These are phyloP conservation scores for Cyberlindnera maclurae DNA, from an alignment of 805 yeast genomes.

Conservation along the genomic window DNA sequence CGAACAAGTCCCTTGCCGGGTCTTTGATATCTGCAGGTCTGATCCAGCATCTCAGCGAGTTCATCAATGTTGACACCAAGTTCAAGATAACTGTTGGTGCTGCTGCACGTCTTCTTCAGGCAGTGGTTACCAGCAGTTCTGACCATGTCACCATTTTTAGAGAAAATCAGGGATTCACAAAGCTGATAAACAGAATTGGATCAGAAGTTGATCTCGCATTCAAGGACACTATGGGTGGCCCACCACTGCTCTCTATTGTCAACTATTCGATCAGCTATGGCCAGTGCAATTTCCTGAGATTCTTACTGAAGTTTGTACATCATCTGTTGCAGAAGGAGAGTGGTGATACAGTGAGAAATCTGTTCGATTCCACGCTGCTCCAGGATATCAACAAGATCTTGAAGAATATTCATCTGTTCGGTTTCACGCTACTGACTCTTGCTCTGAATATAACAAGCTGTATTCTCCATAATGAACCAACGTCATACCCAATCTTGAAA, in stretches of 20 bases:
- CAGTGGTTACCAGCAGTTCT: slow-evolving; percentile 30
- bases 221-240: slow-evolving; percentile 49
- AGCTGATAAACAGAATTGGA: slow-evolving; percentile 52
- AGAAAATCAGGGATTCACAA: slow-evolving; percentile 55
- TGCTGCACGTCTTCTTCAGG: slow-evolving; percentile 45
- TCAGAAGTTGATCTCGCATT: slow-evolving; percentile 61
- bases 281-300: slow-evolving; percentile 52
- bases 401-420: slow-evolving; percentile 52
- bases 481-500: slow-evolving; percentile 70
- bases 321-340: slow-evolving; percentile 64
- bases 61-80: slow-evolving; percentile 45
- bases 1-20: slow-evolving; percentile 45
- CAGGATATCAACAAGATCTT: slow-evolving; percentile 53
- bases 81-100: slow-evolving; percentile 54
- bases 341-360: slow-evolving; percentile 77
- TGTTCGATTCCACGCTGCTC: slow-evolving; percentile 80
- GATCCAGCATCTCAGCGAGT: slow-evolving; percentile 54
- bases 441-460: slow-evolving; percentile 58
- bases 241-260: slow-evolving; percentile 44
- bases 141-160: slow-evolving; percentile 59
- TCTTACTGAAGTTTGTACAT: slow-evolving; percentile 55
- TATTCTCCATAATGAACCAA: slow-evolving; percentile 85
- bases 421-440: slow-evolving; percentile 53
- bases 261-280: slow-evolving; percentile 48
- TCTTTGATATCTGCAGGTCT: slow-evolving; percentile 72